Conservation (phyloP, 2,329 filamentous ascomycete species). For the Cadophora gregata region DNA sequence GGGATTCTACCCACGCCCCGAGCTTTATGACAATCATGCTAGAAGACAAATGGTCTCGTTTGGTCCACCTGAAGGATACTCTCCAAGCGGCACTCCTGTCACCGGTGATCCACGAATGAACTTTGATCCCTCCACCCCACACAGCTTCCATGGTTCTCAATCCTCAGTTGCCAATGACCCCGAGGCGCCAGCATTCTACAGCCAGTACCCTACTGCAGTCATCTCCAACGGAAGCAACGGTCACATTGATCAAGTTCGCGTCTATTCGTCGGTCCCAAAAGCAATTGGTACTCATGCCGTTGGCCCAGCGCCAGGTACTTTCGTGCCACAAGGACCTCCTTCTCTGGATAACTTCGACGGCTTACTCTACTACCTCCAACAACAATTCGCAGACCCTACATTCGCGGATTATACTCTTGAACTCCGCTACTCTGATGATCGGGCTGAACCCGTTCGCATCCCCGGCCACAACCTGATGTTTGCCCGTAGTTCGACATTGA, state of each 20-base stretch:
- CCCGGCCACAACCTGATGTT: slow-evolving; percentile 62
- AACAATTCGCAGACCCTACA: slow-evolving; percentile 48
- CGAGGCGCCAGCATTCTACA: slow-evolving; percentile 44
- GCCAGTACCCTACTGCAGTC: slow-evolving; percentile 49
- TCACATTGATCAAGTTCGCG: slow-evolving; percentile 41
- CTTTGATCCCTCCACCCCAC: slow-evolving; percentile 62
- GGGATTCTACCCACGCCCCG: slow-evolving; percentile 37
- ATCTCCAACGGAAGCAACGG: slow-evolving; percentile 50
- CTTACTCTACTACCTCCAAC: slow-evolving; percentile 49
- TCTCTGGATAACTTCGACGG: slow-evolving; percentile 46
- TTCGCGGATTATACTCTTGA: slow-evolving; percentile 56
- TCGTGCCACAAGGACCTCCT: slow-evolving; percentile 36
- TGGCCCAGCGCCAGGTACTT: slow-evolving; percentile 25
- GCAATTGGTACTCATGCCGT: slow-evolving; percentile 25
- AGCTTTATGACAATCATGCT: slow-evolving; percentile 35
- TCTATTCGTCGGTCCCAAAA: slow-evolving; percentile 39
- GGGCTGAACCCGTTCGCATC: slow-evolving; percentile 51
- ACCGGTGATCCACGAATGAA: slow-evolving; percentile 35
- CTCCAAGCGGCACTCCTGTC: slow-evolving; percentile 42
- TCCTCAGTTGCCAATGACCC: slow-evolving; percentile 57
- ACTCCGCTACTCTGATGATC: slow-evolving; percentile 51
- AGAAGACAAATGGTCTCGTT: slow-evolving; percentile 42
- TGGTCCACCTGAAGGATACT: slow-evolving; percentile 45
- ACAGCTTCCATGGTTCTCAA: slow-evolving; percentile 67
- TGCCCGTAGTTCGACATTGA: slow-evolving; percentile 56